A percentile compares a stretch with the other conserved stretches of the same genome.
Evolutionary conservation across 306 rosid species (phyloP).

Genomic region (Fagus crenata): DNA sequence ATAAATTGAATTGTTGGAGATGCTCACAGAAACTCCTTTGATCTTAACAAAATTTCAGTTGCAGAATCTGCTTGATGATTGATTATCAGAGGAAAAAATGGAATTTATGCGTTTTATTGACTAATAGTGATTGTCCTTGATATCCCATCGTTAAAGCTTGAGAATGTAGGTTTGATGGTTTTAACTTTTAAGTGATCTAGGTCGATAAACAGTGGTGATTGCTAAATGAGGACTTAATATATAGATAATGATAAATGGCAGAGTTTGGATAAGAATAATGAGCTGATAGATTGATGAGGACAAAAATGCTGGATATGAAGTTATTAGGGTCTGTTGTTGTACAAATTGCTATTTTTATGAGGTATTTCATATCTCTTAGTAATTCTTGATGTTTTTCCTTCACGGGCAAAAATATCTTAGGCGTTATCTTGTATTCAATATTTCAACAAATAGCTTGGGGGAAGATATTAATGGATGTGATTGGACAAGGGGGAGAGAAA

Average conservation of each 20-base stretch:
- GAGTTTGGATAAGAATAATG: neutral
- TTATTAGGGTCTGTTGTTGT: neutral
- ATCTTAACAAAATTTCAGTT: neutral
- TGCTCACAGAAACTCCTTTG: neutral
- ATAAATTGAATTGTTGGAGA: conserved; percentile 10
- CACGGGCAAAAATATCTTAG: neutral
- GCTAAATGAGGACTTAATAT: neutral
- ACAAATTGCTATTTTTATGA: neutral
- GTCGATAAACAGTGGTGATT: neutral
- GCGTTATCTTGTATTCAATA: neutral
- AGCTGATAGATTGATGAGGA: neutral
- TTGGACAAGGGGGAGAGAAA: neutral
- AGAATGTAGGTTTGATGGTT: neutral
- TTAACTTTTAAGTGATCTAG: neutral
- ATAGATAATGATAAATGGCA: neutral
- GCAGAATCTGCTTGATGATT: neutral
- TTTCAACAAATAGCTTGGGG: neutral
- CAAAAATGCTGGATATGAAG: neutral
- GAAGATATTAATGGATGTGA: neutral
- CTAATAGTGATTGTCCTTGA: neutral
- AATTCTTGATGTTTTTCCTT: neutral
- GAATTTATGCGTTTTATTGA: conserved; percentile 10
- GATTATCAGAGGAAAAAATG: conserved; percentile 6
- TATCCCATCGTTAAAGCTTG: neutral
- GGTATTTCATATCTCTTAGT: too few relatives aligned